Conservation (phyloP, 495 filamentous ascomycete species). For the Aspergillus asperescens region DNA sequence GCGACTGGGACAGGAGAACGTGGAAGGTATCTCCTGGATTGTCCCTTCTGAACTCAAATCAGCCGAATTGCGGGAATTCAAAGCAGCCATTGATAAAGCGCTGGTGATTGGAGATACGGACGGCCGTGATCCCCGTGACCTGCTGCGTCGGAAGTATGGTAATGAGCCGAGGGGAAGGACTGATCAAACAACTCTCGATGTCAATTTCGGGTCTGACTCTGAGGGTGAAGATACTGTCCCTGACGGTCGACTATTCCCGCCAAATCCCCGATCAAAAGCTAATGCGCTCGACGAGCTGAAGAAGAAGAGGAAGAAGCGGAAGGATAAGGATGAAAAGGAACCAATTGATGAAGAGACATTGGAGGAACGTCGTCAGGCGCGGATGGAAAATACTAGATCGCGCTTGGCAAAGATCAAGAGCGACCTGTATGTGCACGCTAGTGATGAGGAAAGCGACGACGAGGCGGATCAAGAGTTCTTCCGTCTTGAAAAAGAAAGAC, state of each 20-base stretch:
- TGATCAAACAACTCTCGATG: slow-evolving; percentile 29
- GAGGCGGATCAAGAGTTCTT: slow-evolving; percentile 67
- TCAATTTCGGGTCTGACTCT: slow-evolving; percentile 59
- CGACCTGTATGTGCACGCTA: slow-evolving; percentile 68
- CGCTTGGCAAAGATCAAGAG: slow-evolving; percentile 77
- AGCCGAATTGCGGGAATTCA: slow-evolving; percentile 54
- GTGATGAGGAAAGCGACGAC: slow-evolving; percentile 73
- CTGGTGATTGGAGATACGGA: slow-evolving; percentile 64
- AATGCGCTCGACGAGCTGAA: slow-evolving; percentile 47
- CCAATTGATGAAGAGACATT: slow-evolving; percentile 46
- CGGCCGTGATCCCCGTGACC: slow-evolving; percentile 61
- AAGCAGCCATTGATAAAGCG: slow-evolving; percentile 60
- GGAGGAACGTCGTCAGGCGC: slow-evolving; percentile 50
- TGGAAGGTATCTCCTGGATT: slow-evolving; percentile 72
- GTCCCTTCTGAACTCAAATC: slow-evolving; percentile 63
- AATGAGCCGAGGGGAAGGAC: slow-evolving; percentile 36
- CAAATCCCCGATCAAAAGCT: slow-evolving; percentile 42
- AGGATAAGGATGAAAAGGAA: slow-evolving; percentile 29
- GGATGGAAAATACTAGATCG: slow-evolving; percentile 53
- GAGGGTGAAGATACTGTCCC: slow-evolving; percentile 52
- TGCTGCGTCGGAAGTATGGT: slow-evolving; percentile 65
- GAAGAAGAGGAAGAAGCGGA: slow-evolving; percentile 48
- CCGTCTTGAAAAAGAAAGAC: slow-evolving; percentile 54
- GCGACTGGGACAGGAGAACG: slow-evolving; percentile 60
- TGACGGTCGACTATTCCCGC: slow-evolving; percentile 67